Evolutionary conservation across 257 asterid genomes (phyloP).

Genomic region (Solanum infundibuliforme): DNA sequence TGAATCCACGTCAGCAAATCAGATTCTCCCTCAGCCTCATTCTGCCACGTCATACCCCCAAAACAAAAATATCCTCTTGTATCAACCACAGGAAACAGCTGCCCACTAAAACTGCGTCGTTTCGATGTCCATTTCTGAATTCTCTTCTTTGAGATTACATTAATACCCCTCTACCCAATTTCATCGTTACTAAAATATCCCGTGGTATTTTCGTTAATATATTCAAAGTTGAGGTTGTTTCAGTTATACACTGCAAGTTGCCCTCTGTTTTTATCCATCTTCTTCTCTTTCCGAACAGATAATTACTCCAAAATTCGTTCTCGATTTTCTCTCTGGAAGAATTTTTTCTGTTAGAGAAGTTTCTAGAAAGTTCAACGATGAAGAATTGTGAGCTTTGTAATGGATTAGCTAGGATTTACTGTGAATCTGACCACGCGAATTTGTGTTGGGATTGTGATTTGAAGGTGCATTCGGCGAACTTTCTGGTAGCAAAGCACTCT

Average conservation of each 20-base stretch:
- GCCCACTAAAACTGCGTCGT: neutral
- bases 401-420: conserved; percentile 15
- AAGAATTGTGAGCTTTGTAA: conserved; percentile 35
- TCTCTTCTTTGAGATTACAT: neutral
- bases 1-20: neutral
- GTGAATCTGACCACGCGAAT: conserved; percentile 40
- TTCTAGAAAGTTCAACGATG: conserved; percentile 6
- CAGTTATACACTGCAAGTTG: neutral
- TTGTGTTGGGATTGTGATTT: conserved; percentile 56
- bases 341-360: neutral
- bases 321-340: neutral
- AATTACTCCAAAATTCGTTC: neutral
- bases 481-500: conserved; percentile 33
- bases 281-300: neutral
- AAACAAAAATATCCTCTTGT: neutral
- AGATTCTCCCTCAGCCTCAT: neutral
- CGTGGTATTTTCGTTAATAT: neutral
- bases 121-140: neutral
- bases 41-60: neutral
- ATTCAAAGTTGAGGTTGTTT: neutral
- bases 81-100: neutral
- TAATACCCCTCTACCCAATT: neutral
- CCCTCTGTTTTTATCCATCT: neutral
- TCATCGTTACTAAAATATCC: neutral
- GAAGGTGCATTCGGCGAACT: conserved; percentile 47